These are phyloP conservation scores for Chaetothyriales sp. DNA, from an alignment of 2,329 filamentous ascomycete genomes.

Conservation along the genomic window DNA sequence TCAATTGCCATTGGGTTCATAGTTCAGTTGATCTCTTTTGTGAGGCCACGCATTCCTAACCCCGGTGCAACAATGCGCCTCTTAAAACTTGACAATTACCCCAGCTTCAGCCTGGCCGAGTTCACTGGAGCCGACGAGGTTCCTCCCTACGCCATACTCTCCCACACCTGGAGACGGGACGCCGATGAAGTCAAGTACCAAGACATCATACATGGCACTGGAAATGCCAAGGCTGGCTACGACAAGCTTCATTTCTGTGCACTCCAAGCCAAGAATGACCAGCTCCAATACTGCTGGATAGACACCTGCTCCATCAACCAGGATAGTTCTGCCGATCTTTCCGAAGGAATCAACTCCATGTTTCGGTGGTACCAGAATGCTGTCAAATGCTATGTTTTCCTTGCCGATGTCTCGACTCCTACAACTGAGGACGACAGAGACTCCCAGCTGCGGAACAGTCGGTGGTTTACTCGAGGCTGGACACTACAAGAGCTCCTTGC, in stretches of 20 bases:
- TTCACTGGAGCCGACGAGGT: neutral
- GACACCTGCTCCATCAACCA: slow-evolving; percentile 20
- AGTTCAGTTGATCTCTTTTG: no score
- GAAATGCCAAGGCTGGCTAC: slow-evolving; percentile 4
- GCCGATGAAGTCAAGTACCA: slow-evolving; percentile 1
- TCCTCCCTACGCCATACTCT: slow-evolving; percentile 7
- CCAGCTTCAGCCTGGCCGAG: neutral
- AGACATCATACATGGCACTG: neutral
- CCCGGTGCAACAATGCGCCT: slow-evolving; percentile 2
- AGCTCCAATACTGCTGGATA: slow-evolving; percentile 18
- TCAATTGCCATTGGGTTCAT: no score
- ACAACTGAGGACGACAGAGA: neutral
- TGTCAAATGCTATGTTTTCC: neutral
- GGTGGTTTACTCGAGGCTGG: no score
- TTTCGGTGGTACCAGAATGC: slow-evolving; percentile 17
- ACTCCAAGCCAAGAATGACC: slow-evolving; percentile 3
- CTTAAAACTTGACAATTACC: neutral
- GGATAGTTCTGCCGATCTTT: slow-evolving; percentile 13
- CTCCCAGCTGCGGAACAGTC: neutral
- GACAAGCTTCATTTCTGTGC: slow-evolving; percentile 6
- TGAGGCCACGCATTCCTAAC: neutral
- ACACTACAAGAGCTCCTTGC: slow-evolving; percentile 11
- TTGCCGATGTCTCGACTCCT: neutral
- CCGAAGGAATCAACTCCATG: slow-evolving; percentile 17
- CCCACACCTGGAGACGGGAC: slow-evolving; percentile 5